phyloP scores from a whole-genome alignment of 345 rosid genomes.

The Theobroma cacao region DNA sequence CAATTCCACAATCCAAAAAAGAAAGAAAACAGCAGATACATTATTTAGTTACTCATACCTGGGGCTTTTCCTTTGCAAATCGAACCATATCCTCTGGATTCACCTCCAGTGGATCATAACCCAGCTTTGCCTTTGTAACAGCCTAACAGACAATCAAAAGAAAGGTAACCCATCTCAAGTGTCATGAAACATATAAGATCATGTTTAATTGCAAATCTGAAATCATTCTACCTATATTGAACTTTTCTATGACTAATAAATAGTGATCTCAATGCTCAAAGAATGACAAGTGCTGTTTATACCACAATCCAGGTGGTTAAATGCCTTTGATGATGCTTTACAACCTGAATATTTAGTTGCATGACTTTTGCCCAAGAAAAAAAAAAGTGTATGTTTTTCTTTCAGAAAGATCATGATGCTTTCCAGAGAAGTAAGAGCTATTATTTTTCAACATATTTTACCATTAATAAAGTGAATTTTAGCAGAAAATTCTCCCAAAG shows the following conservation, averaged over 20 bases:
- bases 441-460: too few relatives aligned
- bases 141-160: conserved; percentile 52
- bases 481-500: background rate
- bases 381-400: background rate
- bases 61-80: conserved; percentile 91
- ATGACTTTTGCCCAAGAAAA: background rate
- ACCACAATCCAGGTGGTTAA: background rate
- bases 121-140: conserved; percentile 93
- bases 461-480: too few relatives aligned
- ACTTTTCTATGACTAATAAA: conserved; percentile 1
- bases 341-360: background rate
- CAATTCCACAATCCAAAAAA: conserved; percentile 5
- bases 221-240: background rate
- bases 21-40: conserved; percentile 13
- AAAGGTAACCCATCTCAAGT: background rate
- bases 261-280: background rate
- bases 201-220: conserved; percentile 6
- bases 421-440: background rate
- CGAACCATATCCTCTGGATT: conserved; percentile 99
- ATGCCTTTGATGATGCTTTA: background rate
- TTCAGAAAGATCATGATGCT: background rate
- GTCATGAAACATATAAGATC: background rate
- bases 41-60: conserved; percentile 46
- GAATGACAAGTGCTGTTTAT: background rate
- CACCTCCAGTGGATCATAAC: conserved; percentile 95